These are phyloP conservation scores for Ophiostoma quercus DNA, from an alignment of 2,329 filamentous ascomycete species.

Conservation along the genomic window DNA sequence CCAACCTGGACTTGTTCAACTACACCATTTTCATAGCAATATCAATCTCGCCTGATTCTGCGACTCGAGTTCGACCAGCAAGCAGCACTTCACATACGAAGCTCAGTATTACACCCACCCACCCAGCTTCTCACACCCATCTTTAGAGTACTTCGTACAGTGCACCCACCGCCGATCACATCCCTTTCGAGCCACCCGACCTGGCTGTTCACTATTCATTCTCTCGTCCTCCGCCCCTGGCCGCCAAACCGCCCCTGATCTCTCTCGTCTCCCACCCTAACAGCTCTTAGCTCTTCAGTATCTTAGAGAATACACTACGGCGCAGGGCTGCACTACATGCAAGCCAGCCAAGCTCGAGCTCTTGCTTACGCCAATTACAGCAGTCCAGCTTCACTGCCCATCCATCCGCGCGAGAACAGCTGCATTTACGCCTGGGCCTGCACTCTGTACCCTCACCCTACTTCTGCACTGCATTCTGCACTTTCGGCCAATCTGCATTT, in stretches of 20 bases:
- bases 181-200: not conserved
- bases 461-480: not conserved
- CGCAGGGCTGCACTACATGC: constrained; percentile 7
- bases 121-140: too few species aligned
- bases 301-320: not conserved
- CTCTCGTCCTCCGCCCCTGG: not conserved
- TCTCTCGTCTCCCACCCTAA: not conserved
- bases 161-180: constrained; percentile 6
- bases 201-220: not conserved
- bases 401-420: constrained; percentile 3
- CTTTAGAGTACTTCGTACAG: not conserved
- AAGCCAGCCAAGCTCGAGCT: not conserved
- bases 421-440: not conserved
- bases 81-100: too few species aligned
- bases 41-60: too few species aligned
- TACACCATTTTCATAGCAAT: too few species aligned
- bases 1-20: not conserved
- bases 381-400: not conserved
- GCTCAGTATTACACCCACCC: too few species aligned
- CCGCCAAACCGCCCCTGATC: constrained; percentile 2
- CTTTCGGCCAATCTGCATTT: not conserved
- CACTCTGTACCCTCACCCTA: not conserved
- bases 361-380: not conserved
- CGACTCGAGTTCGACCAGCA: too few species aligned
- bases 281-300: not conserved